These are phyloP conservation scores for Colletotrichum sp. DNA, from an alignment of 2,329 filamentous ascomycete species.

Conservation along the genomic window DNA sequence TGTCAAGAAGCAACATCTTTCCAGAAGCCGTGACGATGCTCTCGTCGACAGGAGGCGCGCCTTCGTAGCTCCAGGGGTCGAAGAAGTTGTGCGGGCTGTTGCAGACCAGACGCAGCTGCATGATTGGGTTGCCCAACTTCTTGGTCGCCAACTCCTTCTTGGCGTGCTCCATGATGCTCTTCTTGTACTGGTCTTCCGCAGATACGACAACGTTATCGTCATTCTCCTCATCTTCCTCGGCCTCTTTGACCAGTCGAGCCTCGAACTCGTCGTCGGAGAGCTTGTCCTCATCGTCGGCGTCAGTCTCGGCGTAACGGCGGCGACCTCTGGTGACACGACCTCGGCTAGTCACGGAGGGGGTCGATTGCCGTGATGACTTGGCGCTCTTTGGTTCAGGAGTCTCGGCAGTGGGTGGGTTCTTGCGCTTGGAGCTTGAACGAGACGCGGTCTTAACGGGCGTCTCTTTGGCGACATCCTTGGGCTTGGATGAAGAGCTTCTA, in stretches of 20 bases:
- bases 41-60: slow-evolving; percentile 71
- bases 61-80: slow-evolving; percentile 77
- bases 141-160: slow-evolving; percentile 90
- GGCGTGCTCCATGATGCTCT: slow-evolving; percentile 75
- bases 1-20: slow-evolving; percentile 94
- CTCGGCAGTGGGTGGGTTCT: slow-evolving; percentile 33
- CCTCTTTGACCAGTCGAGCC: slow-evolving; percentile 71
- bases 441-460: slow-evolving; percentile 23
- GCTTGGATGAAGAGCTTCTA: slow-evolving; percentile 25
- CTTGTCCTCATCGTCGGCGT: slow-evolving; percentile 60
- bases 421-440: slow-evolving; percentile 33
- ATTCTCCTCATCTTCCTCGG: slow-evolving; percentile 47
- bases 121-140: slow-evolving; percentile 90
- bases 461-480: slow-evolving; percentile 17
- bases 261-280: slow-evolving; percentile 88
- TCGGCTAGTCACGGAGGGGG: slow-evolving; percentile 64
- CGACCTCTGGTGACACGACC: slow-evolving; percentile 47
- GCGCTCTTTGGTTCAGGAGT: slow-evolving; percentile 65
- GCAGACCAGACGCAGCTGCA: slow-evolving; percentile 90
- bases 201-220: slow-evolving; percentile 40
- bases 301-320: slow-evolving; percentile 55
- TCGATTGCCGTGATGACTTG: slow-evolving; percentile 77
- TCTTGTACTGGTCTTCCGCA: slow-evolving; percentile 67
- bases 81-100: slow-evolving; percentile 98
- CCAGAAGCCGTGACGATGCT: slow-evolving; percentile 85